Base-by-base conservation (phyloP, 2,329 filamentous ascomycete genomes). In the Purpureocillium takamizusanense region DNA sequence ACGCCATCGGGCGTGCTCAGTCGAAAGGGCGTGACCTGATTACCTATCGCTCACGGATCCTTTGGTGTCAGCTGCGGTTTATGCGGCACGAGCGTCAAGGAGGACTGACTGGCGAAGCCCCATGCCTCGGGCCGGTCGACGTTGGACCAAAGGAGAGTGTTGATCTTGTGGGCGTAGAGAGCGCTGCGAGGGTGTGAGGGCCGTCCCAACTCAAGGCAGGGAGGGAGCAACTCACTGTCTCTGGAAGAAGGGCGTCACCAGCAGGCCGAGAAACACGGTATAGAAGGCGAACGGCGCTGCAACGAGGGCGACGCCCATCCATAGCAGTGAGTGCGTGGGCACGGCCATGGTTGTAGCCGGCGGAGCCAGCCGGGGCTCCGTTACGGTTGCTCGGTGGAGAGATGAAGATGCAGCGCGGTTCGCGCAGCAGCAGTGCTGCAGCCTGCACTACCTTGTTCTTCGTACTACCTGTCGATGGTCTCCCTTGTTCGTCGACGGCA, bases 11-110 rank as follows among this genome's bases (percentile, higher is more conserved):
- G 67, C 0, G 87, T 92, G 4, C 63, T 65, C 29, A 97, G 62
- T 35, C 76, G 78, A 57, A 97, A 95, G 0, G 90, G 85, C 6
- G 86, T 88, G 3, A 94, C 83, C 63, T 97, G 90, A 49, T 88
- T 87, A 54, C 78, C 85, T 90, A 49, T 29, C 5, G 21, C 21
- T 5, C 6, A 25, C 21, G n/a, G n/a, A n/a, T n/a, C 28, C 32
- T 31, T 13, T 12, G 11, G 13, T 5, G 39, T 39, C 12, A 40
- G 34, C 35, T 21, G 23, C 8, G 21, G 28, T 18, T 21, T n/a
- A 30, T 25, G 2, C 3, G 9, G 25, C 31, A 18, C 14, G 6
- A 21, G 13, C 39, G 17, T 21, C 39, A 9, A 28, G 18, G 16
- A 33, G 23, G 37, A 51, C 57, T 42, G 60, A 90, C 86, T 84